These are phyloP conservation scores for Leccinum barrowsii DNA, from an alignment of 768 basidiomycete genomes.

Conservation along the genomic window DNA sequence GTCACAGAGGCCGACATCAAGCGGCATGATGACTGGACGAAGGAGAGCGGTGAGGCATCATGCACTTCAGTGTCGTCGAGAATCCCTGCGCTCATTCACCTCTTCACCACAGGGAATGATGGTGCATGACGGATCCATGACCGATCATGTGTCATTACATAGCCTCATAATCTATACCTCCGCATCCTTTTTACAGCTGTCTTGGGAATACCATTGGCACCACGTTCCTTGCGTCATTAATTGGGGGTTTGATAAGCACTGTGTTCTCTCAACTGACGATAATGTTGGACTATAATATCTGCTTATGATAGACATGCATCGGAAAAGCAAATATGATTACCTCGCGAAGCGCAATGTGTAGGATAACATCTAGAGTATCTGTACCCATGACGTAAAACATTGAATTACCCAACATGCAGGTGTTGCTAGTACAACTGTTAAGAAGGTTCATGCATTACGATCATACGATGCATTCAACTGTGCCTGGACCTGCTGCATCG, in stretches of 20 bases:
- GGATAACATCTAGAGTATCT: slow-evolving; percentile 20
- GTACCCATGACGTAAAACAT: slow-evolving; percentile 2
- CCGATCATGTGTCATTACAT: background rate
- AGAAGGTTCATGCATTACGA: background rate
- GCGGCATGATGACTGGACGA: slow-evolving; percentile 81
- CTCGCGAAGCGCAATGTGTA: slow-evolving; percentile 8
- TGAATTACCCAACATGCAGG: background rate
- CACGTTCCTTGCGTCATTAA: background rate
- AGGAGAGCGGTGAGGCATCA: slow-evolving; percentile 63
- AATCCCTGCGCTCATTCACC: background rate
- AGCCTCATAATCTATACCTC: slow-evolving; percentile 21
- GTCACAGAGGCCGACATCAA: slow-evolving; percentile 87
- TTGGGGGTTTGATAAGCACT: background rate
- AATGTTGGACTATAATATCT: slow-evolving; percentile 19
- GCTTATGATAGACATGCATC: slow-evolving; percentile 19
- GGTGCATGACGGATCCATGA: slow-evolving; percentile 24
- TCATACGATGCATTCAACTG: slow-evolving; percentile 31
- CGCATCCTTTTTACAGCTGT: slow-evolving; percentile 7
- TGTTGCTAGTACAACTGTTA: background rate
- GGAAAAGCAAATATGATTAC: slow-evolving; percentile 1
- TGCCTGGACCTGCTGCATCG: slow-evolving; percentile 54
- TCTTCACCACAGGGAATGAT: slow-evolving; percentile 25
- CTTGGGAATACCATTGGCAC: slow-evolving; percentile 8
- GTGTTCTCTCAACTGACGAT: background rate
- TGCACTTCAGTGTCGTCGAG: background rate